Evolutionary conservation across 192 early-diverging fungal species (phyloP), one percentile per base, ranked within the genome.

Genomic region (Hyaloraphidium curvatum): DNA sequence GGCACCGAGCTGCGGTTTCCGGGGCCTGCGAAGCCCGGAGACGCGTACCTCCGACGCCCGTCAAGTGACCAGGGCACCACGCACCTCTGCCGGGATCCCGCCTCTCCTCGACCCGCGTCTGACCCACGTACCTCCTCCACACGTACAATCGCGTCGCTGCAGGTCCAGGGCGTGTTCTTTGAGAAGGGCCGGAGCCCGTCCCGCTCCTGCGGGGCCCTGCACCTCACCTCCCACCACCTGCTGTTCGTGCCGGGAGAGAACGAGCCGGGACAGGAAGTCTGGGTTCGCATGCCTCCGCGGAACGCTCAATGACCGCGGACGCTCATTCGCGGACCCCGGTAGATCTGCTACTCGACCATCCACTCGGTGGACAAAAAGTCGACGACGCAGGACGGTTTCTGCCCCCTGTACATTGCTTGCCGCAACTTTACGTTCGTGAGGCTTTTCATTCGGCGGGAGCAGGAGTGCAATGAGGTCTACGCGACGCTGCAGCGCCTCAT

Each of bases 271-370:
- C 7, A 25, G 19, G 19, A 31, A 26, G 26, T 28, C 39, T 30
- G 9, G 53, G 3, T 14, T 29, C 4, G 31, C 5, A n/a, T 3
- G 14, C 28, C 25, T 52, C 14, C 30, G 2, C 35, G 17, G 26
- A 41, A 22, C 40, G n/a, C 23, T 4, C 52, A 30, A 43, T 31
- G 23, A 9, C 25, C n/a, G 0, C 23, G 28, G 31, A 2, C 30
- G 0, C 4, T 57, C 29, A 13, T 39, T n/a, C n/a, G 35, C 64
- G 14, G 28, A n/a, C 33, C n/a, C 28, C 4, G 16, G n/a, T 37
- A 52, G 87, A 74, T 90, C n/a, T 74, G 75, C 25, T 91, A 90
- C 59, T 81, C 89, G 16, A 73, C 83, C 33, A 81, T 95, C 22
- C 83, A 86, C 59, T 79, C 81, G 17, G 80, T 89, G 2, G 80